Evolutionary conservation across 495 filamentous ascomycete species (phyloP).

Genomic region (Penicillium longicatenatum): DNA sequence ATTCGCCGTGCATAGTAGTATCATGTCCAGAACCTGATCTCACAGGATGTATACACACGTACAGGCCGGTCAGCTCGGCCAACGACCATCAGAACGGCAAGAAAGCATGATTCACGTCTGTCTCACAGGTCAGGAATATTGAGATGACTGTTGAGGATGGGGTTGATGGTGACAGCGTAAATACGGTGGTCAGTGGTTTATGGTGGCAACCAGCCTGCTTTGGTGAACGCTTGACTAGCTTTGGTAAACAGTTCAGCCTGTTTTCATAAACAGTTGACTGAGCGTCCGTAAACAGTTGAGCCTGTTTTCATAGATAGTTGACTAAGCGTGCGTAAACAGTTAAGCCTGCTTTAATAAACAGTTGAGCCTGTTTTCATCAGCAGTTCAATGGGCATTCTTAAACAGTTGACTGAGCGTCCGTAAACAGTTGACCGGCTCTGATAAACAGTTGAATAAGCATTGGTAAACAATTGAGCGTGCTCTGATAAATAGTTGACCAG

Average conservation of each 20-base stretch:
- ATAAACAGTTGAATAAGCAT: background rate
- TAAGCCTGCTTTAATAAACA: background rate
- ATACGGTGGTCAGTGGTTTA: background rate
- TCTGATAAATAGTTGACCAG: background rate
- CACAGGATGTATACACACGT: background rate
- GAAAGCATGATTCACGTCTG: constrained; percentile 1
- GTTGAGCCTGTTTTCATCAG: background rate
- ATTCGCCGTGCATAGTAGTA: constrained; percentile 1
- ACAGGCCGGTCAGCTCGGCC: background rate
- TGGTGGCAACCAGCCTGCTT: background rate
- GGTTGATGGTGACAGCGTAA: background rate
- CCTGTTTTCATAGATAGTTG: background rate
- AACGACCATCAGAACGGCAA: constrained; percentile 1
- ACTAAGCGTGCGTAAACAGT: background rate
- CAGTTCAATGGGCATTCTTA: background rate
- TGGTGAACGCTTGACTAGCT: background rate
- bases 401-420: background rate
- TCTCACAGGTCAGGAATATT: background rate
- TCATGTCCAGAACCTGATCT: constrained; percentile 1
- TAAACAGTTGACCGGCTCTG: constrained; percentile 1
- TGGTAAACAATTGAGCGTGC: background rate
- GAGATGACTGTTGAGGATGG: constrained; percentile 5
- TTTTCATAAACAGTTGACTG: too few species aligned
- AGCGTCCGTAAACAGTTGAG: too few species aligned
- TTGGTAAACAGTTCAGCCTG: too few species aligned